Conservation (phyloP, 352 stramenopile genomes). For the Elongisporangium prolatum region DNA sequence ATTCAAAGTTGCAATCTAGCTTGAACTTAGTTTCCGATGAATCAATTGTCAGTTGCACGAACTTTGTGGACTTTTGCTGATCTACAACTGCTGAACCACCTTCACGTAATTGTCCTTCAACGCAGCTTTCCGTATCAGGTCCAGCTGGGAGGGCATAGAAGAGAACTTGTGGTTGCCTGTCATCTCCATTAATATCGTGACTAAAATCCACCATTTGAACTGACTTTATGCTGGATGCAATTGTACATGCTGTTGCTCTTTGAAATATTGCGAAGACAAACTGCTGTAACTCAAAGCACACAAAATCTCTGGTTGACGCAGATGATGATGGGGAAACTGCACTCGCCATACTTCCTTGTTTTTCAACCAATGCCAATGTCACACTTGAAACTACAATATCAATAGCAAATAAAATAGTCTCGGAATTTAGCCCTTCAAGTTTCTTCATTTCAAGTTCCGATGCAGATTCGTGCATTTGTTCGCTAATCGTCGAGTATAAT, state of each 20-base stretch:
- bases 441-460: conserved; percentile 37
- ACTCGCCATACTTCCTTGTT: conserved; percentile 1
- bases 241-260: conserved; percentile 35
- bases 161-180: conserved; percentile 11
- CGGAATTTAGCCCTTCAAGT: conserved; percentile 34
- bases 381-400: conserved; percentile 66
- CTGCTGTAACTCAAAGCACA: conserved; percentile 63
- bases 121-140: not conserved
- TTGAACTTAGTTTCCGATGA: conserved; percentile 48
- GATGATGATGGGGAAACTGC: conserved; percentile 1
- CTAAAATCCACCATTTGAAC: conserved; percentile 71
- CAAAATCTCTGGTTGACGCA: conserved; percentile 36
- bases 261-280: conserved; percentile 67
- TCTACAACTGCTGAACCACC: conserved; percentile 2
- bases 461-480: conserved; percentile 60
- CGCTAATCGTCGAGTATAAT: conserved; percentile 47
- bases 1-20: conserved; percentile 47
- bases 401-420: conserved; percentile 60
- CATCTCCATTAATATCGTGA: conserved; percentile 15
- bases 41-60: conserved; percentile 56
- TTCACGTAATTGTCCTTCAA: not conserved
- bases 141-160: conserved; percentile 3
- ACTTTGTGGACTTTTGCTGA: conserved; percentile 15
- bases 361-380: conserved; percentile 30
- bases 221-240: conserved; percentile 52